phyloP scores from a whole-genome alignment of 495 filamentous ascomycete genomes.

The Penicillium malachiteum region DNA sequence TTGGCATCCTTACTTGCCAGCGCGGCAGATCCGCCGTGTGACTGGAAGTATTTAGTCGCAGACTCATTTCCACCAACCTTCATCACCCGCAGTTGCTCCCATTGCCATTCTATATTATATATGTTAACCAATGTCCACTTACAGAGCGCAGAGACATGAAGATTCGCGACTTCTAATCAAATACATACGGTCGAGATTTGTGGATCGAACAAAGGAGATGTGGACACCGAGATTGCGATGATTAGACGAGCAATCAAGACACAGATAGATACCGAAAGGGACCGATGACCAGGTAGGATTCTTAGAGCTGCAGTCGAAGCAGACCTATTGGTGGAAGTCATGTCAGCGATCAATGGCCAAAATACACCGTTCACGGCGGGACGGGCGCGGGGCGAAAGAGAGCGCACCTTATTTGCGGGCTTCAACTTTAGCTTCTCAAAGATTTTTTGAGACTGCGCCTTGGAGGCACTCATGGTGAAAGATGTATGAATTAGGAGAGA shows the following conservation, averaged over 20 bases:
- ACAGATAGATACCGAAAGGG: slow-evolving; percentile 95
- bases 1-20: slow-evolving; percentile 94
- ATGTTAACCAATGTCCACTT: slow-evolving; percentile 18
- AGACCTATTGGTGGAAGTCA: slow-evolving; percentile 58
- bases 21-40: slow-evolving; percentile 89
- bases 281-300: slow-evolving; percentile 99
- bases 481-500: slow-evolving; percentile 5
- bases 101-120: slow-evolving; percentile 82
- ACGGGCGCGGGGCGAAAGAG: slow-evolving; percentile 26
- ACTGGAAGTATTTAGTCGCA: slow-evolving; percentile 95
- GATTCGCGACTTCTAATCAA: too few species aligned
- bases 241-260: slow-evolving; percentile 91
- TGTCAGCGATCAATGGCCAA: slow-evolving; percentile 24
- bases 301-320: slow-evolving; percentile 95
- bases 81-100: slow-evolving; percentile 97
- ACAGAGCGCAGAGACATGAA: neutral
- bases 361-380: slow-evolving; percentile 12
- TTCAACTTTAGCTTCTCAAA: slow-evolving; percentile 97
- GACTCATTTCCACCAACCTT: slow-evolving; percentile 98
- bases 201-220: slow-evolving; percentile 97
- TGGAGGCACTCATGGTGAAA: slow-evolving; percentile 76
- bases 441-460: slow-evolving; percentile 92
- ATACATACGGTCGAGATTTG: slow-evolving; percentile 91
- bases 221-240: slow-evolving; percentile 91
- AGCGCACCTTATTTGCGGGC: slow-evolving; percentile 84